Conservation (phyloP, 768 basidiomycete species). For the Lactifluus rugatus region DNA sequence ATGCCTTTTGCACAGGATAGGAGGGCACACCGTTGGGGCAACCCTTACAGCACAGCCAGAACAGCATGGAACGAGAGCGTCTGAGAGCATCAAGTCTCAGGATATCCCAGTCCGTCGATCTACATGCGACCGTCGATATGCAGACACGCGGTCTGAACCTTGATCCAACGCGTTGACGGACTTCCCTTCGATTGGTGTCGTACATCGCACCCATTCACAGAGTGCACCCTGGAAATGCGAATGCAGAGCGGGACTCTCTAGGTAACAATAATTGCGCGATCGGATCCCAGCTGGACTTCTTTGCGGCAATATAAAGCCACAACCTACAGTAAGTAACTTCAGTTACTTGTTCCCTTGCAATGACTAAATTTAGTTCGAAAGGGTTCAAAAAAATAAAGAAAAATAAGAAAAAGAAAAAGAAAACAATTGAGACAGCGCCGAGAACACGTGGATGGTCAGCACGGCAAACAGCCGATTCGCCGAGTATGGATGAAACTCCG, state of each 20-base stretch:
- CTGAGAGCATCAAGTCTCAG: background rate
- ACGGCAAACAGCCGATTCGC: background rate
- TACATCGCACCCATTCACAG: background rate
- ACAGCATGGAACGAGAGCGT: background rate
- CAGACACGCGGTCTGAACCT: slow-evolving; percentile 4
- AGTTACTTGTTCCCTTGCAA: background rate
- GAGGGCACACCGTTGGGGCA: background rate
- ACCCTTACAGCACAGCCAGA: slow-evolving; percentile 1
- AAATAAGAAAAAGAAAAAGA: background rate
- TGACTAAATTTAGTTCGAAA: slow-evolving; percentile 2
- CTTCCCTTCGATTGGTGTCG: slow-evolving; percentile 3
- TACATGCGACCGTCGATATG: background rate
- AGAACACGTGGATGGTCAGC: background rate
- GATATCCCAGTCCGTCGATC: background rate
- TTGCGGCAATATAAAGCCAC: background rate
- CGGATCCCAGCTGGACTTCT: background rate
- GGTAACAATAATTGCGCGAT: slow-evolving; percentile 1
- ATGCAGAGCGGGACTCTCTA: background rate
- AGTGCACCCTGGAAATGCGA: background rate
- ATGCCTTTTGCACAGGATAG: background rate
- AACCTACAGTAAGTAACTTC: background rate
- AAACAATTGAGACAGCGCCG: background rate
- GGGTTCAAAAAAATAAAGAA: background rate
- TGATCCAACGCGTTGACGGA: slow-evolving; percentile 4
- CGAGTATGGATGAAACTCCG: background rate